phyloP scores from a whole-genome alignment of 2,329 filamentous ascomycete species.

The Trichophyton equinum region DNA sequence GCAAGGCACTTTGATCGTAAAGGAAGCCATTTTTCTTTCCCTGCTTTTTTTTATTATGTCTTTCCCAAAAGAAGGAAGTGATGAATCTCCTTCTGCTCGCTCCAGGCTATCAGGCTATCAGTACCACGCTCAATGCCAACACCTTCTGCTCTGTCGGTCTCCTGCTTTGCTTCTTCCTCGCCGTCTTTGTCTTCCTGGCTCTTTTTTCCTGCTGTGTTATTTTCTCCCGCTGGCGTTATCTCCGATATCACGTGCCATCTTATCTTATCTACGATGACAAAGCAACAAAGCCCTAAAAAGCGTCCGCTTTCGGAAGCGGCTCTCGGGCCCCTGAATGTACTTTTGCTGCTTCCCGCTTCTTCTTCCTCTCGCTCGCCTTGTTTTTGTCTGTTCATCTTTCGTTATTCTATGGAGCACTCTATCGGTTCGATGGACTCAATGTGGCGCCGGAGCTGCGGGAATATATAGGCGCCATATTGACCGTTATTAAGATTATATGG shows the following conservation, averaged over 20 bases:
- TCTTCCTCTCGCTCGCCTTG: background rate
- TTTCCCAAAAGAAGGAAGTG: background rate
- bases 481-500: background rate
- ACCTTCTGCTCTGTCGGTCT: background rate
- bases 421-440: background rate
- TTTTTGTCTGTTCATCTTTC: background rate
- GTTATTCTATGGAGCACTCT: background rate
- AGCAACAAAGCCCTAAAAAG: background rate
- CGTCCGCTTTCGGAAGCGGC: background rate
- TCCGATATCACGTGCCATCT: background rate
- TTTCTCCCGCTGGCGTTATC: too few species aligned
- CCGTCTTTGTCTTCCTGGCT: background rate
- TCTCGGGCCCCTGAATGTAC: background rate
- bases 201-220: background rate
- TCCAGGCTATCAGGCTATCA: background rate
- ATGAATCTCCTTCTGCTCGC: background rate
- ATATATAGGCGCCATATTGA: background rate
- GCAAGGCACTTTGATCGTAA: slow-evolving; percentile 70
- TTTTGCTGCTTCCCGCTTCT: too few species aligned
- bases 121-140: background rate
- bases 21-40: slow-evolving; percentile 19
- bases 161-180: background rate
- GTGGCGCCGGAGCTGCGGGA: background rate
- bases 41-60: background rate
- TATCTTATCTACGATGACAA: background rate